Conservation (phyloP, 257 asterid genomes). For the Solanum bulbocastanum region DNA sequence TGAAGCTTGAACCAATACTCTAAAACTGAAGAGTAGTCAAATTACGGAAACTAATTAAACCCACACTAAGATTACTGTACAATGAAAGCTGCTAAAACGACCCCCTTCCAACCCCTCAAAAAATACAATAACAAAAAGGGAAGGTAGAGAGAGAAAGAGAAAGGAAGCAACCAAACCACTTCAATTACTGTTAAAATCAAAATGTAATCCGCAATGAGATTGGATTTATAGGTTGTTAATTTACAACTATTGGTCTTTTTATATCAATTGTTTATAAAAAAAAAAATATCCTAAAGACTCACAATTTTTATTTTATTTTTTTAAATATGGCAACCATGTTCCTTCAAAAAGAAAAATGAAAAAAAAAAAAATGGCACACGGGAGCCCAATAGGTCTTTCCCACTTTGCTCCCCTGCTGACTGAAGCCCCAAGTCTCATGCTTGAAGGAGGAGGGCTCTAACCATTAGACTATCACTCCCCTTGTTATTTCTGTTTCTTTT, state of each 20-base stretch:
- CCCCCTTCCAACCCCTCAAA: not conserved
- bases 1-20: not conserved
- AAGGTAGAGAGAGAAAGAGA: not conserved
- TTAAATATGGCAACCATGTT: not conserved
- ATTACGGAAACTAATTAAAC: not conserved
- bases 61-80: not conserved
- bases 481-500: not conserved
- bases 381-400: not conserved
- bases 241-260: not conserved
- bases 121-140: not conserved
- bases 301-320: not conserved
- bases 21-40: not conserved
- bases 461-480: not conserved
- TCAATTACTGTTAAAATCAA: not conserved
- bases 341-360: not conserved
- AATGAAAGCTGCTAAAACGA: not conserved
- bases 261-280: not conserved
- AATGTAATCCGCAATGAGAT: not conserved
- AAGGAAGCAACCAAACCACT: not conserved
- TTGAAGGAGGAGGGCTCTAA: not conserved
- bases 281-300: not conserved
- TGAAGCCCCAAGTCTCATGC: not conserved
- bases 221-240: not conserved
- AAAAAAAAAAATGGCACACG: not conserved
- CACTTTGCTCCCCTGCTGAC: not conserved